phyloP scores from a whole-genome alignment of 73 alveolate genomes.

The Tetrahymena malaccensis region DNA sequence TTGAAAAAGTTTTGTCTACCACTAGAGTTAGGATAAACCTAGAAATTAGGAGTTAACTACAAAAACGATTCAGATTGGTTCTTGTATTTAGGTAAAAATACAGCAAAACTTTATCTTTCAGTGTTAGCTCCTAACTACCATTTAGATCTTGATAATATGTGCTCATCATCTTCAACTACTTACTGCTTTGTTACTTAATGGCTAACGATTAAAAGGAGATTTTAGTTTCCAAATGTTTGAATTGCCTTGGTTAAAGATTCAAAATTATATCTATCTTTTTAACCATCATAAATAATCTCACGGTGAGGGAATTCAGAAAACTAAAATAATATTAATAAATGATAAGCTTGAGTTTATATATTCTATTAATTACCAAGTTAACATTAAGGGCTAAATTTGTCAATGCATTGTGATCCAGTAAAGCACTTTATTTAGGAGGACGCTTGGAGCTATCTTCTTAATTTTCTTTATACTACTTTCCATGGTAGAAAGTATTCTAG shows the following conservation, averaged over 20 bases:
- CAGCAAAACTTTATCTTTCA: background rate
- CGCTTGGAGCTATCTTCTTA: background rate
- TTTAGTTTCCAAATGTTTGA: background rate
- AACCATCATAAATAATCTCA: background rate
- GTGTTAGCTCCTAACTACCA: background rate
- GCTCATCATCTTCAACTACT: background rate
- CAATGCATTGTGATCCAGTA: background rate
- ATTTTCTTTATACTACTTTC: background rate
- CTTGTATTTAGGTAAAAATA: background rate
- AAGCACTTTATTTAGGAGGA: background rate
- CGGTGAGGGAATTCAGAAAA: background rate
- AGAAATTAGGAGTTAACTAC: background rate
- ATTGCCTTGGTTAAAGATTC: background rate
- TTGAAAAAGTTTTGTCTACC: background rate
- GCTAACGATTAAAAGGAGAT: background rate
- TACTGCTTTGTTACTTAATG: background rate
- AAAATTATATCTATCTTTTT: background rate
- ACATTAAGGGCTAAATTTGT: background rate
- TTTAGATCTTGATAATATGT: background rate
- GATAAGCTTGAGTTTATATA: background rate
- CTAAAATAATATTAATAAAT: background rate
- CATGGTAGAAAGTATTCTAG: background rate
- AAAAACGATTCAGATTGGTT: background rate
- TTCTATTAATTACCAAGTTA: background rate
- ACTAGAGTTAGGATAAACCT: background rate